A percentile compares a stretch with the other conserved stretches of the same genome.
Conservation (phyloP, 345 rosid species). For the Lumnitzera racemosa region DNA sequence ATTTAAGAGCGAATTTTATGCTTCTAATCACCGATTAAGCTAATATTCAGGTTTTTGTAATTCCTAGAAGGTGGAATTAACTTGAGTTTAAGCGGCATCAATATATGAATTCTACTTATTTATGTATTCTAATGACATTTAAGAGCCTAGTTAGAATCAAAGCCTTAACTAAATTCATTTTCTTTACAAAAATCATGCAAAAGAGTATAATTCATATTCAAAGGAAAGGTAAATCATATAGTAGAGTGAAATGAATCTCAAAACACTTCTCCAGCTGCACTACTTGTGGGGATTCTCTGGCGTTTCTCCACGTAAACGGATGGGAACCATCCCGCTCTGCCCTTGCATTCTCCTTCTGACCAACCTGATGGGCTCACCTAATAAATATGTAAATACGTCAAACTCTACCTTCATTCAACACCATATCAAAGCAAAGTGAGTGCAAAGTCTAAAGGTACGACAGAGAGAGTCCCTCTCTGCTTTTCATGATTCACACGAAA, state of each 20-base stretch:
- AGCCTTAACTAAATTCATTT: neutral
- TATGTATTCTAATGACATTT: no score
- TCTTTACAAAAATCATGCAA: neutral
- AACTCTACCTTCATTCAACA: neutral
- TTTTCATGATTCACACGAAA: no score
- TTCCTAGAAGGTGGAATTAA: no score
- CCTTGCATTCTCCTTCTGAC: constrained; percentile 97
- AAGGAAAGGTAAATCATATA: neutral
- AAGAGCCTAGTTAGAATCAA: no score
- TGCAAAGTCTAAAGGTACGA: no score
- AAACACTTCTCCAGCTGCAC: constrained; percentile 37
- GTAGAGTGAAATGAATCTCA: constrained; percentile 12
- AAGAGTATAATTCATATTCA: neutral
- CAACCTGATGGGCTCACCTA: constrained; percentile 84
- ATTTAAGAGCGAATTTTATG: no score
- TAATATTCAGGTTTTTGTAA: no score
- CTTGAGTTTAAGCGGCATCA: no score
- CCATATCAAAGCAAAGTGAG: no score
- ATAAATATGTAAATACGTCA: neutral
- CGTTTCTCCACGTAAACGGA: constrained; percentile 80
- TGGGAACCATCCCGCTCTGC: constrained; percentile 96
- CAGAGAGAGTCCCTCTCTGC: no score
- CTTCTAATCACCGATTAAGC: no score
- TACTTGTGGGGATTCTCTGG: constrained; percentile 59
- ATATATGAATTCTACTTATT: no score